Base-by-base conservation (phyloP, 495 filamentous ascomycete species). In the Penicillium malachiteum region DNA sequence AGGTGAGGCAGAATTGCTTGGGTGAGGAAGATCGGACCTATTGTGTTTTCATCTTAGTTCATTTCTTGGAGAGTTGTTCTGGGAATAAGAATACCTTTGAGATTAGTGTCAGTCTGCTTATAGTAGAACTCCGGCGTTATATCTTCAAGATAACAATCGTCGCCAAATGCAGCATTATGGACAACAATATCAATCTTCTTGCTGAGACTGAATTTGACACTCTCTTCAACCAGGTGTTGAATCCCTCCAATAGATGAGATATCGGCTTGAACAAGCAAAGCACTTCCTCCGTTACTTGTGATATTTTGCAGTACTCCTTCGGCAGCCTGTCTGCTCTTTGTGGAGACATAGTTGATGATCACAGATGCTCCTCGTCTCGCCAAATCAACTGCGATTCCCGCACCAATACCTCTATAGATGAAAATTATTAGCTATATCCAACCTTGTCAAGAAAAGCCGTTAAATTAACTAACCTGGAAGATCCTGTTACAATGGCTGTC, bases 391-490 rank as follows among this genome's bases (percentile, higher is more conserved):
- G 73, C 77, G 43, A 79, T 77, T 7, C 62, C 70, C 3, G 73
- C 73, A 2, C 78, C 77, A 34, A 81, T 79, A 30, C 77, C 78
- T 48, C 62, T 76, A 18, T 70, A 63, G 21, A 26, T 26, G 21
- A 26, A 4, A 4, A 4, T 26, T 26, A 26, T 26, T 26, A 26
- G 21, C 21, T 26, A 26, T 1, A 1, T 26, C 4, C 21, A 1
- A 26, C n/a, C n/a, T n/a, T n/a, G n/a, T n/a, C n/a, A 26, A 26
- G 21, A 26, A 26, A 26, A n/a, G n/a, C n/a, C n/a, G n/a, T n/a
- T n/a, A n/a, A n/a, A n/a, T n/a, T n/a, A n/a, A n/a, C n/a, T 26
- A 26, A 26, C 21, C 21, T 26, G 21, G 21, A 26, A 26, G 21
- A 26, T 26, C 21, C 21, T 26, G 21, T 26, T 26, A 26, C 21